phyloP scores from a whole-genome alignment of 2,329 filamentous ascomycete species.

The Verticillium alfalfae region DNA sequence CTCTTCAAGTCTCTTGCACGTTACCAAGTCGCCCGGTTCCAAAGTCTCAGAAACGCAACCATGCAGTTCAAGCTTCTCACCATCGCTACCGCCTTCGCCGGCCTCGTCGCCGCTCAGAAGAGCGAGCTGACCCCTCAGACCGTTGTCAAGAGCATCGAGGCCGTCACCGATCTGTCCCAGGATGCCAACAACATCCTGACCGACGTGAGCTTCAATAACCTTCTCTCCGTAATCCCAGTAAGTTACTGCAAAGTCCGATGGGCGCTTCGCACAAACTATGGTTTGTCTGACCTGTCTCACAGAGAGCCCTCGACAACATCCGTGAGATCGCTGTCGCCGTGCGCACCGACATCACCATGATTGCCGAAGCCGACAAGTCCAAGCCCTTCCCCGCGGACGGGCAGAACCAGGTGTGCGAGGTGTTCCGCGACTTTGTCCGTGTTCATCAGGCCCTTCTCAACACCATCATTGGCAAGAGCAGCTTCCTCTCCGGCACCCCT shows the following conservation, averaged over 20 bases:
- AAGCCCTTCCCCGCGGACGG: slow-evolving; percentile 4
- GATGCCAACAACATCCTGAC: background rate
- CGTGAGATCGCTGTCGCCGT: slow-evolving; percentile 3
- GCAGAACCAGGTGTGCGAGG: slow-evolving; percentile 10
- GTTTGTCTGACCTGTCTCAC: background rate
- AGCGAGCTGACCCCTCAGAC: background rate
- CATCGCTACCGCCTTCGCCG: background rate
- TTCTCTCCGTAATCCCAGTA: background rate
- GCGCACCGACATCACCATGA: background rate
- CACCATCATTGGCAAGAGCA: slow-evolving; percentile 10
- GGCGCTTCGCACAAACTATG: accelerated
- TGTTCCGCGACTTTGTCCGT: slow-evolving; percentile 8
- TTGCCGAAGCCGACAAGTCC: background rate
- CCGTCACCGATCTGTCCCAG: background rate
- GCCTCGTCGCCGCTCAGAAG: background rate
- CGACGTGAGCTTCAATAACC: background rate
- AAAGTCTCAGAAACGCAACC: background rate
- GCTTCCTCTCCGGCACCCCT: slow-evolving; percentile 8
- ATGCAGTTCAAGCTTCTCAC: slow-evolving; percentile 1
- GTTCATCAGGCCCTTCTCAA: slow-evolving; percentile 13
- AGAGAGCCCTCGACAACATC: slow-evolving; percentile 1
- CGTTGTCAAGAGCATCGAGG: background rate
- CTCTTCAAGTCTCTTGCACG: background rate
- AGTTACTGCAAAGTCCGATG: background rate
- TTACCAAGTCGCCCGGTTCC: no score